Percentiles rank a stretch among this genome's conserved stretches.
Conservation (phyloP, 2,329 filamentous ascomycete genomes). For the Phialophora chinensis region DNA sequence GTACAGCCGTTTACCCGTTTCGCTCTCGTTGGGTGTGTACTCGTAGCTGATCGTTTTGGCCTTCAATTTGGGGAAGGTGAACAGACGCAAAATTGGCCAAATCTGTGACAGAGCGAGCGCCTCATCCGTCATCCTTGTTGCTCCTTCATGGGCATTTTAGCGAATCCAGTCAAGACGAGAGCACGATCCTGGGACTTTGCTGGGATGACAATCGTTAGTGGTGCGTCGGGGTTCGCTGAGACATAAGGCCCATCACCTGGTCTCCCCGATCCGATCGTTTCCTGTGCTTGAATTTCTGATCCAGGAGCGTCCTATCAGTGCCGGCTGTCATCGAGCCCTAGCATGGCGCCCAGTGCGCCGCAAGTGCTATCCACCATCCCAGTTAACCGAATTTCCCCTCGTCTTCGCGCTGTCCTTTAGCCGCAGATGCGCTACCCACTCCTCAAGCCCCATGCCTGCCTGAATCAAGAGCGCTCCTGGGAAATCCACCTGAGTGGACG, state of each 20-base stretch:
- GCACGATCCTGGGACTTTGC: conserved; percentile 4
- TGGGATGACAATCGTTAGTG: not conserved
- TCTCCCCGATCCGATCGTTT: conserved; percentile 26
- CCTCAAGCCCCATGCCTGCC: conserved; percentile 7
- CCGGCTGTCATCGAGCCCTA: conserved; percentile 2
- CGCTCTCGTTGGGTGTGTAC: conserved; percentile 4
- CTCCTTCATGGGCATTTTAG: conserved; percentile 14
- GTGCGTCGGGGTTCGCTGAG: not conserved
- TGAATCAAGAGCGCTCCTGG: not conserved
- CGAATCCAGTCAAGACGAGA: conserved; percentile 21
- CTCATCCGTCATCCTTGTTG: conserved; percentile 27
- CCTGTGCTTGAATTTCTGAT: conserved; percentile 8
- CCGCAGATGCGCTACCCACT: conserved; percentile 12
- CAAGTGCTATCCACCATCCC: conserved; percentile 2
- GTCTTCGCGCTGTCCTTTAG: conserved; percentile 14
- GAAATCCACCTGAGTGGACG: conserved; percentile 5
- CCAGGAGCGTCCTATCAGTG: conserved; percentile 13
- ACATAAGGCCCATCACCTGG: conserved; percentile 14
- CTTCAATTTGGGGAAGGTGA: conserved; percentile 7
- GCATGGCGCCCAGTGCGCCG: not conserved
- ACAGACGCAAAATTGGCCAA: conserved; percentile 14
- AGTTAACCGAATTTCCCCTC: conserved; percentile 23
- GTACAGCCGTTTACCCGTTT: not conserved
- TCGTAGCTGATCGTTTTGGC: conserved; percentile 5
- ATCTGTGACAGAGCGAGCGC: conserved; percentile 20